phyloP scores from a whole-genome alignment of 1,284 basidiomycete genomes.

The Trametes hirsuta region DNA sequence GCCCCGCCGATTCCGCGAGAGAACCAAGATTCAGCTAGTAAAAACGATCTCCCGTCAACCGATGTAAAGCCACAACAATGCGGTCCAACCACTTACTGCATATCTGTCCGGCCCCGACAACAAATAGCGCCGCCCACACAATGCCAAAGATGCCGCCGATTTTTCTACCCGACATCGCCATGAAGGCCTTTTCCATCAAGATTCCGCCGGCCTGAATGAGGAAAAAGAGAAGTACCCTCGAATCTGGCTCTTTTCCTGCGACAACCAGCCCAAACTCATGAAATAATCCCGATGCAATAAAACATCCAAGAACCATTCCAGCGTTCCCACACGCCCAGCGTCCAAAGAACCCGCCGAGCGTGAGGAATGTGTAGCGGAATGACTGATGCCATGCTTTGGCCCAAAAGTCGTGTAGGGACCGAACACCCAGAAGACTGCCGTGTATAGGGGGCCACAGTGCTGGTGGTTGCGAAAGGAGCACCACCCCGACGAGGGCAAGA shows the following conservation, averaged over 20 bases:
- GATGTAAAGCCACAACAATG: background rate
- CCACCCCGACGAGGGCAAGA: slow-evolving; percentile 59
- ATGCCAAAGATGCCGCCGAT: slow-evolving; percentile 61
- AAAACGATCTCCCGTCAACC: background rate
- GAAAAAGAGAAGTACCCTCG: slow-evolving; percentile 61
- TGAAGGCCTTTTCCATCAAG: slow-evolving; percentile 63
- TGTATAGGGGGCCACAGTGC: slow-evolving; percentile 69
- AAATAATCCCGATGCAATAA: slow-evolving; percentile 73
- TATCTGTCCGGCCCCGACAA: slow-evolving; percentile 63
- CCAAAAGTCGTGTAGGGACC: slow-evolving; percentile 74
- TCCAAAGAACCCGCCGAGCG: slow-evolving; percentile 68
- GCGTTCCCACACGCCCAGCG: slow-evolving; percentile 52
- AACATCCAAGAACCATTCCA: slow-evolving; percentile 69
- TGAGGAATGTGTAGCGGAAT: slow-evolving; percentile 67
- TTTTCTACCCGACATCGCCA: slow-evolving; percentile 50
- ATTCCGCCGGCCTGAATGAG: slow-evolving; percentile 62
- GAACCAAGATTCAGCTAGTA: background rate
- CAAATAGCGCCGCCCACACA: slow-evolving; percentile 66
- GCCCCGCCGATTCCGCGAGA: background rate
- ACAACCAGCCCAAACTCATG: slow-evolving; percentile 68
- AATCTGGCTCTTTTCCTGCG: slow-evolving; percentile 61
- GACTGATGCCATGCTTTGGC: slow-evolving; percentile 74
- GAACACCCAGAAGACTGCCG: slow-evolving; percentile 62
- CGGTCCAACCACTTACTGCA: slow-evolving; percentile 48
- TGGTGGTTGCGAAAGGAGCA: slow-evolving; percentile 54